Conservation (phyloP, 2,329 filamentous ascomycete species). For the Diaporthe australafricana region DNA sequence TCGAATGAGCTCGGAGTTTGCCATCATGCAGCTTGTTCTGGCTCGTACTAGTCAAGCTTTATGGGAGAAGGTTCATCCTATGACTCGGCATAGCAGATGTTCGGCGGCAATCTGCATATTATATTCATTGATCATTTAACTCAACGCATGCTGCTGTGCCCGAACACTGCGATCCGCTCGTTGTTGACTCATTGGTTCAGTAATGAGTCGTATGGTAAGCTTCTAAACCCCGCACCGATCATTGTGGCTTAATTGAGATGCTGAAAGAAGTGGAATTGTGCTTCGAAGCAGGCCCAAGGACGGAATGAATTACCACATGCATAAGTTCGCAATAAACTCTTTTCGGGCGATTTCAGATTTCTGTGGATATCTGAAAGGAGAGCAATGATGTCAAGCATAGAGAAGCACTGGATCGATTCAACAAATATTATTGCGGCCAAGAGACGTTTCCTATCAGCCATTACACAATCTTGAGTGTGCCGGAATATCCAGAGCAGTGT, state of each 20-base stretch:
- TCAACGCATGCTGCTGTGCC: background rate
- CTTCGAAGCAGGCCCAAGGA: too few species aligned
- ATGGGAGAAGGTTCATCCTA: background rate
- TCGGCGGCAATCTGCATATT: background rate
- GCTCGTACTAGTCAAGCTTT: background rate
- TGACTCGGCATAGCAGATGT: background rate
- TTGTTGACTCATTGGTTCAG: background rate
- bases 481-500: background rate
- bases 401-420: background rate
- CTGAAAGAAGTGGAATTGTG: too few species aligned
- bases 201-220: background rate
- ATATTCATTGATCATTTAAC: background rate
- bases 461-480: background rate
- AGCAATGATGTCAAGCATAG: accelerated
- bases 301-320: background rate
- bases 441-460: background rate
- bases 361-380: too few species aligned
- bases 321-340: background rate
- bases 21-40: background rate
- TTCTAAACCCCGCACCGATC: background rate
- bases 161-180: background rate
- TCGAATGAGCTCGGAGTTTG: background rate
- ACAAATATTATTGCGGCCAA: background rate
- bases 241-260: background rate
- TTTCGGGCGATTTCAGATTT: background rate